Evolutionary conservation across 257 asterid species (phyloP).

Genomic region (Solanum megistacrolobum): DNA sequence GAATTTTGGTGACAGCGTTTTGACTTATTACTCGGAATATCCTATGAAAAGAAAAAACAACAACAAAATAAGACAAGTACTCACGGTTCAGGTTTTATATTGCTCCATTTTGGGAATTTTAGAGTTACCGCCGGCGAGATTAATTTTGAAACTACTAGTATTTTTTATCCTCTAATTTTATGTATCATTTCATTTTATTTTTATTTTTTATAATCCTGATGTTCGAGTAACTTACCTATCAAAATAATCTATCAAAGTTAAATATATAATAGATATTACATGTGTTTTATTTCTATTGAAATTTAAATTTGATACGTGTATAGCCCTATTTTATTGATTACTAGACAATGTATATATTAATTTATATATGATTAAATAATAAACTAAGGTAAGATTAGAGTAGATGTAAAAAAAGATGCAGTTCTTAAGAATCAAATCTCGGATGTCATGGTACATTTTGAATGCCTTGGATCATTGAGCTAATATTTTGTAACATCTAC

Average conservation of each 20-base stretch:
- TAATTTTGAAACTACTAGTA: not conserved
- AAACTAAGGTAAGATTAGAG: not conserved
- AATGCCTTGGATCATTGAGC: no score
- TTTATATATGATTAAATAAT: no score
- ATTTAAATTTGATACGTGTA: not conserved
- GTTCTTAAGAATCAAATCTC: not conserved
- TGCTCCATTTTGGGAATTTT: not conserved
- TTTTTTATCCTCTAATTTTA: not conserved
- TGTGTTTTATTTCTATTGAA: not conserved
- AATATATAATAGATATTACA: not conserved
- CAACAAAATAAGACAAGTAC: not conserved
- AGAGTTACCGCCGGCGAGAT: not conserved
- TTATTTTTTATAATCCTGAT: not conserved
- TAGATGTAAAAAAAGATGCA: no score
- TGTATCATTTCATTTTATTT: not conserved
- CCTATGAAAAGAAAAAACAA: not conserved
- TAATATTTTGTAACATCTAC: no score
- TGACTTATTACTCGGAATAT: not conserved
- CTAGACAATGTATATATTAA: not conserved
- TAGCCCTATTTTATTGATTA: no score
- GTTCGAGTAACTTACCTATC: not conserved
- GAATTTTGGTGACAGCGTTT: not conserved
- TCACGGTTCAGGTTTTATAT: not conserved
- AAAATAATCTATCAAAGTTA: not conserved
- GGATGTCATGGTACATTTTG: not conserved